Base-by-base conservation (phyloP, 208 protist genomes). In the Polymyxa betae region DNA sequence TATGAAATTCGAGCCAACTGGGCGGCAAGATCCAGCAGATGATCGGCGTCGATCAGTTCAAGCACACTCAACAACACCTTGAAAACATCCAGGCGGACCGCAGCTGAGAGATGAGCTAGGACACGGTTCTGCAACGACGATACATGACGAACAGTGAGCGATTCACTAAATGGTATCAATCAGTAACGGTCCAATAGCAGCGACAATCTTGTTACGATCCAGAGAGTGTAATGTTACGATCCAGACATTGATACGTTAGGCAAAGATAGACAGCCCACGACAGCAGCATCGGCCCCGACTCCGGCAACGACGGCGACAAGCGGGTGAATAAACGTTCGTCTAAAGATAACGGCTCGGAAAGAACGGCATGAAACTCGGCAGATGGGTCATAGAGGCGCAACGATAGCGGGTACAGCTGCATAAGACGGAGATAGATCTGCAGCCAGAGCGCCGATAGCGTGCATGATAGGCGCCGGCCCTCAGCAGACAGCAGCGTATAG, bases 181-280 rank as follows among this genome's bases (percentile, higher is more conserved):
- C 49, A 60, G 24, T 60, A 5, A 60, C 5, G 24, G 24, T 60
- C 12, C 49, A 60, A 60, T 24, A 60, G 49, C 5, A 60, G 49
- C 49, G 24, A 60, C 24, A n/a, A n/a, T n/a, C n/a, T n/a, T n/a
- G n/a, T n/a, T n/a, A n/a, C n/a, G n/a, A n/a, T n/a, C n/a, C n/a
- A n/a, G n/a, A n/a, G n/a, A n/a, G n/a, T n/a, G n/a, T n/a, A 66
- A 66, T 29, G 54, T 66, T 29, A 66, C 54, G 20, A 66, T 66
- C 29, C 54, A 16, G 20, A 66, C 5, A n/a, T n/a, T 82, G 72
- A n/a, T 82, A 82, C 12, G 72, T 45, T 35, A 82, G n/a, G 40
- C 72, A 82, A 20, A 82, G n/a, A 43, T 82, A 82, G 40, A 35
- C 72, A 82, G 72, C 5, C 35, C n/a, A 82, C n/a, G 72, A 82